These are phyloP conservation scores for Verticillium zaregamsianum DNA, from an alignment of 2,329 filamentous ascomycete species.

Conservation along the genomic window DNA sequence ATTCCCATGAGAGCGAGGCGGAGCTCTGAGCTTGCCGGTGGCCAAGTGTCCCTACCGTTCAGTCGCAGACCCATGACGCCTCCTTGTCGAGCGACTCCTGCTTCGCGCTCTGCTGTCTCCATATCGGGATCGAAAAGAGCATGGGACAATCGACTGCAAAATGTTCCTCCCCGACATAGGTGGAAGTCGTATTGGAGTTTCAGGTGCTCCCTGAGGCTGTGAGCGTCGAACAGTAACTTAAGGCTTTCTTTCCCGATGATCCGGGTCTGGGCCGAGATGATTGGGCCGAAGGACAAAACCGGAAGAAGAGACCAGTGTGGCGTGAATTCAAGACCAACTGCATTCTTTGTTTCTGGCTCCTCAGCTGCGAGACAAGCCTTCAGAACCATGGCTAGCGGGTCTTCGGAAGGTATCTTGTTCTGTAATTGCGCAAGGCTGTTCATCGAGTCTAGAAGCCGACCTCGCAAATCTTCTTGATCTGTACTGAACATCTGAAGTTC, in stretches of 20 bases:
- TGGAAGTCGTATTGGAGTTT: conserved; percentile 75
- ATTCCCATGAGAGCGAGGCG: conserved; percentile 84
- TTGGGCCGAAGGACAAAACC: conserved; percentile 69
- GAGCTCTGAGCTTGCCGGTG: conserved; percentile 90
- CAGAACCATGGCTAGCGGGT: conserved; percentile 15
- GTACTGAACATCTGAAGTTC: conserved; percentile 45
- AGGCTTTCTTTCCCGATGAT: conserved; percentile 76
- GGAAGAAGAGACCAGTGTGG: conserved; percentile 59
- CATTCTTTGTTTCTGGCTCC: conserved; percentile 6
- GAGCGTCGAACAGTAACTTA: conserved; percentile 67
- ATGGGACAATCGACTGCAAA: conserved; percentile 73
- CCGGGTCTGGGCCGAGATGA: conserved; percentile 69
- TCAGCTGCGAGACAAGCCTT: conserved; percentile 26
- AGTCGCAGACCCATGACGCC: conserved; percentile 78
- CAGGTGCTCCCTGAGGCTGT: conserved; percentile 69
- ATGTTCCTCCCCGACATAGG: conserved; percentile 78
- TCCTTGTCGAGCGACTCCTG: conserved; percentile 64
- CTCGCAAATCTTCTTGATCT: conserved; percentile 40
- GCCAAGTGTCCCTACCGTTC: conserved; percentile 80
- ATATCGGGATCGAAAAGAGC: conserved; percentile 83
- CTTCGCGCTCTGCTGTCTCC: conserved; percentile 69
- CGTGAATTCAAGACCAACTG: conserved; percentile 26
- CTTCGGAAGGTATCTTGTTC: conserved; percentile 18
- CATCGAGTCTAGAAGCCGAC: conserved; percentile 47
- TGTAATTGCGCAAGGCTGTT: conserved; percentile 33